Evolutionary conservation across 2,329 filamentous ascomycete genomes (phyloP).

Genomic region (Diaporthe ilicicola): DNA sequence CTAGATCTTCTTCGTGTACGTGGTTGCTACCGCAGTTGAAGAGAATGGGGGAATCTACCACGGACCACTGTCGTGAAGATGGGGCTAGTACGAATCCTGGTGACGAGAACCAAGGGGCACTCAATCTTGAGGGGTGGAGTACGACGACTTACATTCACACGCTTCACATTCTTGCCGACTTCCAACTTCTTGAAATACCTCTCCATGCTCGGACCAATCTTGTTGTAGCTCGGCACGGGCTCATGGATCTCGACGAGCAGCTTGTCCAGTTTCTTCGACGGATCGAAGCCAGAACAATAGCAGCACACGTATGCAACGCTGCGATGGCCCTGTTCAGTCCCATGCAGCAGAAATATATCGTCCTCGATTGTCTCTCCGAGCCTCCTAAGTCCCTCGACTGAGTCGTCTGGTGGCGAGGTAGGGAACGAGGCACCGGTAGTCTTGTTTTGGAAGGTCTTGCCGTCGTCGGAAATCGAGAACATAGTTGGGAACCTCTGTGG

Average conservation of each 20-base stretch:
- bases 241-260: slow-evolving; percentile 58
- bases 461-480: slow-evolving; percentile 49
- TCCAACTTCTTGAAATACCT: slow-evolving; percentile 58
- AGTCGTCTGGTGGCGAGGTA: slow-evolving; percentile 40
- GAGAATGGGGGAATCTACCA: slow-evolving; percentile 53
- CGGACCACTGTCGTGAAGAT: slow-evolving; percentile 52
- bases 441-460: slow-evolving; percentile 48
- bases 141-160: slow-evolving; percentile 54
- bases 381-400: slow-evolving; percentile 46
- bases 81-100: not conserved
- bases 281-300: slow-evolving; percentile 62
- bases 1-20: slow-evolving; percentile 41
- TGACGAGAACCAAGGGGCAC: not conserved
- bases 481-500: slow-evolving; percentile 58
- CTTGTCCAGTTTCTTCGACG: slow-evolving; percentile 58
- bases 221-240: slow-evolving; percentile 63
- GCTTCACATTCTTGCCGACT: slow-evolving; percentile 57
- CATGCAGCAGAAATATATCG: slow-evolving; percentile 60
- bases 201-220: slow-evolving; percentile 64
- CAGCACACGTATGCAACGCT: slow-evolving; percentile 60
- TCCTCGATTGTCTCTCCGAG: slow-evolving; percentile 63
- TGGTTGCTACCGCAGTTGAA: slow-evolving; percentile 51
- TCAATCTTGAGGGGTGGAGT: not conserved
- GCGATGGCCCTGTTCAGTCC: slow-evolving; percentile 51
- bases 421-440: slow-evolving; percentile 47